Conservation (phyloP, 1,139 yeast genomes). For the Wickerhamiella pararugosa region DNA sequence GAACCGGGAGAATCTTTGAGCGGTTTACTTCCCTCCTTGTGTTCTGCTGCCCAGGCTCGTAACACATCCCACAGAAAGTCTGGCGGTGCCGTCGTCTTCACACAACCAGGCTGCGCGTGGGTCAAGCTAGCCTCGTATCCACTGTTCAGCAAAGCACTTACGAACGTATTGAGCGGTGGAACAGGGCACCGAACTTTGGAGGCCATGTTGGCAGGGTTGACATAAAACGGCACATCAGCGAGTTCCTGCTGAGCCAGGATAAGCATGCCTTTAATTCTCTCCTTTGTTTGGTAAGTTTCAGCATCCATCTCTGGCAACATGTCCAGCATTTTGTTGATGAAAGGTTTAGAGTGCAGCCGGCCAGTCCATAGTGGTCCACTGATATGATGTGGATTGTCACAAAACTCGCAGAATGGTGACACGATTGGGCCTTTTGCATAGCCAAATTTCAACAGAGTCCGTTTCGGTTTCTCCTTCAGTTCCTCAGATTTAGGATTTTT, state of each 20-base stretch:
- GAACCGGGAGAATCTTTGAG: constrained; percentile 49
- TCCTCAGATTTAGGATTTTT: neutral
- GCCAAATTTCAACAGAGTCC: constrained; percentile 31
- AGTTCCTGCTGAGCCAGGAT: constrained; percentile 67
- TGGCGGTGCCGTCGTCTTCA: constrained; percentile 88
- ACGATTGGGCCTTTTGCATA: constrained; percentile 44
- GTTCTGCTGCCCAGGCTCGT: constrained; percentile 43
- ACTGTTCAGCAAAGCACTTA: constrained; percentile 71
- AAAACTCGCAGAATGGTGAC: constrained; percentile 45
- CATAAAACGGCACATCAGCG: constrained; percentile 51
- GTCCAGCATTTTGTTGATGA: constrained; percentile 46
- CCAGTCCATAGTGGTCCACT: constrained; percentile 98
- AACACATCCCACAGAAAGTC: constrained; percentile 56
- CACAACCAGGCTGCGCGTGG: constrained; percentile 73
- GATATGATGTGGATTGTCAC: constrained; percentile 55
- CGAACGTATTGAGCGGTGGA: constrained; percentile 57
- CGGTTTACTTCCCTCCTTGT: constrained; percentile 26
- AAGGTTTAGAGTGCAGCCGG: constrained; percentile 49
- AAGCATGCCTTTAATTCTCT: constrained; percentile 83
- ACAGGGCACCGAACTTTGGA: constrained; percentile 69
- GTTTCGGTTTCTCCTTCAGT: neutral
- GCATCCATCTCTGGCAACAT: constrained; percentile 37
- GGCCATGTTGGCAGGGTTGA: constrained; percentile 63
- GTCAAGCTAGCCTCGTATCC: constrained; percentile 75
- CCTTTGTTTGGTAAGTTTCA: constrained; percentile 55